A percentile compares a stretch with the other conserved stretches of the same genome.
Evolutionary conservation across 1,284 basidiomycete species (phyloP).

Genomic region (Fomitiporia mediterranea): DNA sequence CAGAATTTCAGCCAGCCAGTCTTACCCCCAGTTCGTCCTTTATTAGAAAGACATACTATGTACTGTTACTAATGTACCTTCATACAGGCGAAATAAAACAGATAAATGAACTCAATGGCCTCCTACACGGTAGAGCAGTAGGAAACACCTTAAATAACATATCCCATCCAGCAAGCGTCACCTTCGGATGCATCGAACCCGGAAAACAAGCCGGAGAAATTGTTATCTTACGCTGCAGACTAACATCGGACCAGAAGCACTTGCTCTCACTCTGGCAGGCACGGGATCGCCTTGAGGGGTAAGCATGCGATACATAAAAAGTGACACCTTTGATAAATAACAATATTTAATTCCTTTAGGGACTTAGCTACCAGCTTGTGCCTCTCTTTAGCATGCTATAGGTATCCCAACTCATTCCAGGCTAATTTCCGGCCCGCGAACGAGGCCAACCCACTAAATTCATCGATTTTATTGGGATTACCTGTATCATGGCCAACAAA

Average conservation of each 20-base stretch:
- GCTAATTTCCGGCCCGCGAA: background rate
- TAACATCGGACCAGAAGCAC: constrained; percentile 4
- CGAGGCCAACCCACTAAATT: background rate
- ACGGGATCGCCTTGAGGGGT: constrained; percentile 10
- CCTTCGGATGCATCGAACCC: background rate
- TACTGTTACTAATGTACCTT: too few species aligned
- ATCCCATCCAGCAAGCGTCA: background rate
- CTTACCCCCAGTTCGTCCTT: too few species aligned
- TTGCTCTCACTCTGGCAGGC: constrained; percentile 5
- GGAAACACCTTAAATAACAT: background rate
- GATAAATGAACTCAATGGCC: too few species aligned
- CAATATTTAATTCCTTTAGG: background rate
- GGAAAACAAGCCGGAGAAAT: background rate
- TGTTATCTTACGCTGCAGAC: background rate
- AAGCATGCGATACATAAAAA: background rate
- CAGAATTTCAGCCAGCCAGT: too few species aligned
- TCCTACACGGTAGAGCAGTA: too few species aligned
- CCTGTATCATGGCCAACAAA: constrained; percentile 15
- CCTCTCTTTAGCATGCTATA: constrained; percentile 18
- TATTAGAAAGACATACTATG: too few species aligned
- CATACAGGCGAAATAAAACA: too few species aligned
- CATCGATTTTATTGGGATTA: background rate
- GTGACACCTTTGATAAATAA: background rate
- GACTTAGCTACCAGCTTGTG: constrained; percentile 3
- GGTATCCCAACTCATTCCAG: background rate